A percentile compares a stretch with the other conserved stretches of the same genome.
Evolutionary conservation across 1,284 basidiomycete species (phyloP).

Genomic region (Wallemia hederae): DNA sequence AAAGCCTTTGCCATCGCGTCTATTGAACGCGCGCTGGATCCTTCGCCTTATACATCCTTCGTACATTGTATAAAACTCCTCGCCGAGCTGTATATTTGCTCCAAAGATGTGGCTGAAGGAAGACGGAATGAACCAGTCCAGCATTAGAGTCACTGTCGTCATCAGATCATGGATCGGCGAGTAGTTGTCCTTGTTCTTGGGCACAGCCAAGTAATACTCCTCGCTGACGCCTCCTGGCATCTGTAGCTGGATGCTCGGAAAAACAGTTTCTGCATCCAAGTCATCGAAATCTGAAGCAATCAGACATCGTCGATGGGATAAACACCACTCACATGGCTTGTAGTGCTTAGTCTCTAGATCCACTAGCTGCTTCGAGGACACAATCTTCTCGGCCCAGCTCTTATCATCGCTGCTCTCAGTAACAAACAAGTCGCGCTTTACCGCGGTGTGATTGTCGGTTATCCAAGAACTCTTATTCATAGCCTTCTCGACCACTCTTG

Average conservation of each 20-base stretch:
- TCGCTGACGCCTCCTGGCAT: not conserved
- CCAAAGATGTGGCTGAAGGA: not conserved
- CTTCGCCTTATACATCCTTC: not conserved
- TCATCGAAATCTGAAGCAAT: not conserved
- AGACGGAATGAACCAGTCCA: not conserved
- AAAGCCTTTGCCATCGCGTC: slow-evolving; percentile 21
- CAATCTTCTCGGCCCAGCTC: not conserved
- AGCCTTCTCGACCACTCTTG: too few species aligned
- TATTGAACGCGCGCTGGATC: slow-evolving; percentile 22
- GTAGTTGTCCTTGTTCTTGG: not conserved
- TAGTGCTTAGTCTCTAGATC: not conserved
- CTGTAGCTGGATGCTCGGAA: not conserved
- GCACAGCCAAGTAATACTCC: not conserved
- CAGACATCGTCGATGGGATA: too few species aligned
- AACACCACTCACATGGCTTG: not conserved
- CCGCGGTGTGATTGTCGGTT: not conserved
- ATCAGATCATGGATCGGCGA: not conserved
- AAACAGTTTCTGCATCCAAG: not conserved
- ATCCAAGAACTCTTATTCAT: not conserved
- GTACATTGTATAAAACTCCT: not conserved
- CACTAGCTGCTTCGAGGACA: not conserved
- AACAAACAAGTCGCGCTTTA: not conserved
- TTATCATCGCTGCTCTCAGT: not conserved
- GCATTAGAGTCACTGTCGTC: not conserved
- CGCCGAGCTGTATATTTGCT: not conserved